Evolutionary conservation across 805 yeast genomes (phyloP).

Genomic region (Myxozyma nipponensis): DNA sequence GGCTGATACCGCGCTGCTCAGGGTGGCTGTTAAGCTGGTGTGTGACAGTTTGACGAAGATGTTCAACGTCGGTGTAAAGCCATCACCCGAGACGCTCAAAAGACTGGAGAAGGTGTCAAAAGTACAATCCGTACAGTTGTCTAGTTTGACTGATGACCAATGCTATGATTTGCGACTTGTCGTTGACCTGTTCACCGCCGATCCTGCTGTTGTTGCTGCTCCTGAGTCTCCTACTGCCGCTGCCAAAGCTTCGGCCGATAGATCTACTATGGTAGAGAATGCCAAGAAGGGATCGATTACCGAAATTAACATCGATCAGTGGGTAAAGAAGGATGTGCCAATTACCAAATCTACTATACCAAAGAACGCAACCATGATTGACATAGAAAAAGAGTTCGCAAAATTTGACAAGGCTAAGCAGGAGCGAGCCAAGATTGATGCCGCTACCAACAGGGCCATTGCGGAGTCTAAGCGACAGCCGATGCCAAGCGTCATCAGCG

Average conservation of each 20-base stretch:
- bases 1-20: slow-evolving; percentile 70
- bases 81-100: slow-evolving; percentile 52
- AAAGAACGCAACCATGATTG: not conserved
- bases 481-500: slow-evolving; percentile 10
- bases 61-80: slow-evolving; percentile 47
- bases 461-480: slow-evolving; percentile 7
- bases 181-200: slow-evolving; percentile 6
- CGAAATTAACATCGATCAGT: slow-evolving; percentile 11
- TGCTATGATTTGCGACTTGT: slow-evolving; percentile 51
- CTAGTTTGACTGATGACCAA: slow-evolving; percentile 65
- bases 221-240: slow-evolving; percentile 4
- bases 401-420: slow-evolving; percentile 1
- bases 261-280: not conserved
- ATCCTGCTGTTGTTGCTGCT: not conserved
- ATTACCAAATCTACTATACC: not conserved
- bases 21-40: slow-evolving; percentile 68
- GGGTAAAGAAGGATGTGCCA: slow-evolving; percentile 10
- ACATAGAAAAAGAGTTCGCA: slow-evolving; percentile 14
- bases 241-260: not conserved
- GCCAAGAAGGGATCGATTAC: no score
- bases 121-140: slow-evolving; percentile 56
- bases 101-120: slow-evolving; percentile 43
- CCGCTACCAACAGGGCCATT: slow-evolving; percentile 2
- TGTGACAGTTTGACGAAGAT: slow-evolving; percentile 65
- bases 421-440: not conserved